phyloP scores from a whole-genome alignment of 2,329 filamentous ascomycete genomes.

The Stemphylium beticola region DNA sequence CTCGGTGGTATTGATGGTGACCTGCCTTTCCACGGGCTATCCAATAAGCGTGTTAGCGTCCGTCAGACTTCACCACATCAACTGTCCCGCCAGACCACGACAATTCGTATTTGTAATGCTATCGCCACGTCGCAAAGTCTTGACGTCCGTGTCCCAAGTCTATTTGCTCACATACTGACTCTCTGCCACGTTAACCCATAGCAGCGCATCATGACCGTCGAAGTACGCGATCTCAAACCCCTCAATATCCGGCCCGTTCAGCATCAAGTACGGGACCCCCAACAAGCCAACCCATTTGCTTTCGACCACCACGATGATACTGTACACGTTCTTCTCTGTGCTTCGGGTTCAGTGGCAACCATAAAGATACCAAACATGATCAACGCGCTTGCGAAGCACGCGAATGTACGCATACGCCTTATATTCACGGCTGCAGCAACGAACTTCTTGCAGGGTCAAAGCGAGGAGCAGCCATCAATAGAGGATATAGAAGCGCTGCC shows the following conservation, averaged over 20 bases:
- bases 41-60: constrained; percentile 10
- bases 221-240: constrained; percentile 35
- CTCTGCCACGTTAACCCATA: background rate
- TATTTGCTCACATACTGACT: constrained; percentile 16
- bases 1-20: background rate
- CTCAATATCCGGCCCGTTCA: constrained; percentile 36
- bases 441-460: constrained; percentile 78
- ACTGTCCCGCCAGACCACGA: background rate
- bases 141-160: constrained; percentile 5
- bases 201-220: constrained; percentile 28
- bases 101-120: constrained; percentile 15
- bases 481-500: constrained; percentile 64
- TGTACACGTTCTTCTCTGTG: constrained; percentile 68
- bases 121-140: constrained; percentile 2
- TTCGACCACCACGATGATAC: constrained; percentile 41
- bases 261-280: constrained; percentile 28
- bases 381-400: constrained; percentile 59
- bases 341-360: constrained; percentile 79
- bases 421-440: constrained; percentile 76
- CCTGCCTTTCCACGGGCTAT: background rate
- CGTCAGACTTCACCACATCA: constrained; percentile 15
- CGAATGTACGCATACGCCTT: constrained; percentile 78
- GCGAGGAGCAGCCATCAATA: constrained; percentile 75
- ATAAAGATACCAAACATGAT: constrained; percentile 71
- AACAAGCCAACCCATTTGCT: constrained; percentile 23